phyloP scores from a whole-genome alignment of 169 alveolate genomes.

The Cryptosporidium bovis region DNA sequence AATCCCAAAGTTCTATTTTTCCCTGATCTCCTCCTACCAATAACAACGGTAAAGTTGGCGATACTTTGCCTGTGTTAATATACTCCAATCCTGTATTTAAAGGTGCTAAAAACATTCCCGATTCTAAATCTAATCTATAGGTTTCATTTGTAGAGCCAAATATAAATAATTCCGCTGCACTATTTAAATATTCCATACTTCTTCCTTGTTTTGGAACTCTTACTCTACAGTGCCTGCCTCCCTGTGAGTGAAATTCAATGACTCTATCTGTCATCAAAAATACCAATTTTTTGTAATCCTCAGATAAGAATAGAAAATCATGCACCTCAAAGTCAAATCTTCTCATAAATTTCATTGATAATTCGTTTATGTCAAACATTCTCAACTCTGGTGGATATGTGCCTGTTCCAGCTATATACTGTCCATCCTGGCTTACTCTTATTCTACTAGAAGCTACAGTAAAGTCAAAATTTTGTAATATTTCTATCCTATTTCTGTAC shows the following conservation, averaged over 20 bases:
- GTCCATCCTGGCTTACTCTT: constrained; percentile 85
- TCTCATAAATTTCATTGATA: constrained; percentile 91
- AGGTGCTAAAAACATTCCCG: constrained; percentile 89
- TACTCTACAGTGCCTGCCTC: constrained; percentile 92
- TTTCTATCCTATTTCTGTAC: constrained; percentile 85
- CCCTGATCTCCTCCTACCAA: constrained; percentile 75
- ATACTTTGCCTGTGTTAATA: constrained; percentile 64
- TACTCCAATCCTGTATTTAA: constrained; percentile 80
- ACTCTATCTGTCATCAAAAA: constrained; percentile 89
- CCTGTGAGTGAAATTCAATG: constrained; percentile 94
- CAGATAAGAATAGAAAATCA: constrained; percentile 86
- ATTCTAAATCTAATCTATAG: constrained; percentile 86
- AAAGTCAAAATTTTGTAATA: constrained; percentile 89
- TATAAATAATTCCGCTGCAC: constrained; percentile 85
- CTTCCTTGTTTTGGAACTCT: constrained; percentile 92
- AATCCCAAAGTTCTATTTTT: constrained; percentile 52
- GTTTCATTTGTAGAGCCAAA: constrained; percentile 89
- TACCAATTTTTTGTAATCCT: constrained; percentile 91
- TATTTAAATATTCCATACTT: constrained; percentile 85
- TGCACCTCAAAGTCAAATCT: constrained; percentile 92
- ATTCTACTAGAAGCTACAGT: constrained; percentile 85
- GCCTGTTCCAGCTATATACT: constrained; percentile 89
- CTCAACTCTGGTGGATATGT: constrained; percentile 91
- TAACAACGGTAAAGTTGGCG: constrained; percentile 49
- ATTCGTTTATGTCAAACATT: constrained; percentile 87